A percentile compares a stretch with the other conserved stretches of the same genome.
These are phyloP conservation scores for Volvox africanus DNA, from an alignment of 139 green algal genomes.

Conservation along the genomic window DNA sequence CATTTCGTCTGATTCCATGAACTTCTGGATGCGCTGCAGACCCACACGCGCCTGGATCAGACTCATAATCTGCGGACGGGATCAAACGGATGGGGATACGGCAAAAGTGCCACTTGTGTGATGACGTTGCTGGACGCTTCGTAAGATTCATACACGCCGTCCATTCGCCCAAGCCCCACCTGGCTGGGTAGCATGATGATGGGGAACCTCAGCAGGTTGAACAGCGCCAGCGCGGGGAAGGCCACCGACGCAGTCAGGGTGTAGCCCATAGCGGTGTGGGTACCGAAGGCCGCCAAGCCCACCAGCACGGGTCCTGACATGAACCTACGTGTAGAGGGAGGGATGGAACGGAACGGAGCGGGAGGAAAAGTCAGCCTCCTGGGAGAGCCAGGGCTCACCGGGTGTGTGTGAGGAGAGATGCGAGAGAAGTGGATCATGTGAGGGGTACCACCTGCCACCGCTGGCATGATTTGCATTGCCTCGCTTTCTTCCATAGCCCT, in stretches of 20 bases:
- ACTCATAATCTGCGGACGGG: conserved; percentile 76
- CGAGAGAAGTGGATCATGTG: too few relatives aligned
- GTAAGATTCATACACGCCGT: not conserved
- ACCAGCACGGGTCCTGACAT: conserved; percentile 68
- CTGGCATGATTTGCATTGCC: too few relatives aligned
- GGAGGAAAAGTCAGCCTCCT: not conserved
- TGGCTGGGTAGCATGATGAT: conserved; percentile 76
- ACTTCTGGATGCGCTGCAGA: conserved; percentile 82
- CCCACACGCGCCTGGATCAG: conserved; percentile 83
- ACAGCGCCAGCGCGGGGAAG: conserved; percentile 87
- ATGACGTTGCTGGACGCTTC: not conserved
- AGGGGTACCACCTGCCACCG: too few relatives aligned
- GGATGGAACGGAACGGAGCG: not conserved
- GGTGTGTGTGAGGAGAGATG: too few relatives aligned
- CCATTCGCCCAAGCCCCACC: conserved; percentile 8
- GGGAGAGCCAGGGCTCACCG: too few relatives aligned
- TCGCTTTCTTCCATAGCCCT: too few relatives aligned
- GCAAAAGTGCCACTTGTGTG: too few relatives aligned
- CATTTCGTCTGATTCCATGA: conserved; percentile 82
- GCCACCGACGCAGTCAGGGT: conserved; percentile 80
- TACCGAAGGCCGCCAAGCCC: conserved; percentile 73
- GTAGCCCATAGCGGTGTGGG: conserved; percentile 64
- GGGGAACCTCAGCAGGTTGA: conserved; percentile 92
- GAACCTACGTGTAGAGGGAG: conserved; percentile 32
- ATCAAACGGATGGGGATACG: too few relatives aligned